Evolutionary conservation across 768 basidiomycete species (phyloP).

Genomic region (Amanita inopinata): DNA sequence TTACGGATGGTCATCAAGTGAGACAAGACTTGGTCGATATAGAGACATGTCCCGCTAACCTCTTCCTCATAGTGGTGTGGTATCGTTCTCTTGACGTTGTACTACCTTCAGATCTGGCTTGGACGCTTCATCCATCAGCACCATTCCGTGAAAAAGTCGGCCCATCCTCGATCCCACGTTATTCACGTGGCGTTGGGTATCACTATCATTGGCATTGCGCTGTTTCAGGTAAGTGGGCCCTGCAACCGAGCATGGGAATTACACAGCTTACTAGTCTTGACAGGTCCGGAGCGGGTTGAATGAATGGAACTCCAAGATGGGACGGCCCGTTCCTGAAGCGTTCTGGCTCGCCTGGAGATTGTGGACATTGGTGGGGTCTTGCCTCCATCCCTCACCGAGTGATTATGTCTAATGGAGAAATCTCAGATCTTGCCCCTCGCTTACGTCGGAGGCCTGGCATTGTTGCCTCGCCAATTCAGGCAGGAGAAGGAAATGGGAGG

Average conservation of each 20-base stretch:
- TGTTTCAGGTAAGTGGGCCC: conserved; percentile 33
- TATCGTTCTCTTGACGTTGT: conserved; percentile 37
- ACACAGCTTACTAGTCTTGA: neutral
- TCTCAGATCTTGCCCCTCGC: conserved; percentile 32
- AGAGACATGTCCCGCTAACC: neutral
- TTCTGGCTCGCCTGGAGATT: conserved; percentile 34
- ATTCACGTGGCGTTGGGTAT: conserved; percentile 47
- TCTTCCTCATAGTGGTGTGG: conserved; percentile 35
- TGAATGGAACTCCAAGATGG: conserved; percentile 31
- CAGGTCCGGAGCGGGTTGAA: conserved; percentile 35
- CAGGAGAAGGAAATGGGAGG: conserved; percentile 22
- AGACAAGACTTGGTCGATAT: conserved; percentile 9
- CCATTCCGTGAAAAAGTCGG: neutral
- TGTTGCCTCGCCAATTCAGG: conserved; percentile 33
- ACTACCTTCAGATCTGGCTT: conserved; percentile 40
- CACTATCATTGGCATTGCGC: conserved; percentile 36
- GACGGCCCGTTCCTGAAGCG: conserved; percentile 22
- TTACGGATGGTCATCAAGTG: conserved; percentile 42
- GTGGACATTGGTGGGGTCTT: conserved; percentile 30
- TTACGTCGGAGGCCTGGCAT: conserved; percentile 34
- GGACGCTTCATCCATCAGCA: conserved; percentile 40
- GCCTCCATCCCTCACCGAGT: neutral
- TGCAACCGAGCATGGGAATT: neutral
- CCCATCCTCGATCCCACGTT: conserved; percentile 46
- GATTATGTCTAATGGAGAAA: neutral